phyloP scores from a whole-genome alignment of 2,329 filamentous ascomycete species.

The Neoscytalidium dimidiatum region DNA sequence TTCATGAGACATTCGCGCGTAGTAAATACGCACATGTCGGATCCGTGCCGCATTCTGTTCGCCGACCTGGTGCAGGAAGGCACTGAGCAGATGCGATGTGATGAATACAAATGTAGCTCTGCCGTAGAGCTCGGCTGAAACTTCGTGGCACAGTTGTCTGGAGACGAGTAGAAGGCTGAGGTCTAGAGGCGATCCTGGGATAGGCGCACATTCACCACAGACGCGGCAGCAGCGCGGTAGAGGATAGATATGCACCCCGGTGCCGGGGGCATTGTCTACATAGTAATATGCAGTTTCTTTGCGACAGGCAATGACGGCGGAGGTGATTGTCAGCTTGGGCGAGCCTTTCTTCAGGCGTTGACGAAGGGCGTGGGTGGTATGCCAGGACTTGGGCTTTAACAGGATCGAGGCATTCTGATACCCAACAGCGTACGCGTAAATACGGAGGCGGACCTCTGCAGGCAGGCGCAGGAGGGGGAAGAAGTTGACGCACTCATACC shows the following conservation, averaged over 20 bases:
- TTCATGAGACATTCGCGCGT: background rate
- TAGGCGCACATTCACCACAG: background rate
- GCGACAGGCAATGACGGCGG: background rate
- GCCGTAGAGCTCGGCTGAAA: background rate
- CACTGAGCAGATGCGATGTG: background rate
- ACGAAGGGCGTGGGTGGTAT: background rate
- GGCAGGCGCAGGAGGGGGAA: background rate
- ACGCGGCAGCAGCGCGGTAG: background rate
- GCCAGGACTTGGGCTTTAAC: background rate
- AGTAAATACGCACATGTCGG: background rate
- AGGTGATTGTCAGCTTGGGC: background rate
- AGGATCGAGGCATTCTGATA: conserved; percentile 19
- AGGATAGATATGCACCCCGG: background rate
- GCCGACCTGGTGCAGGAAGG: background rate
- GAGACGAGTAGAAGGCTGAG: background rate
- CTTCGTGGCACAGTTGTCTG: background rate
- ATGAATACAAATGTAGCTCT: background rate
- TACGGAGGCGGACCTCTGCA: conserved; percentile 15
- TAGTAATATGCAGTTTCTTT: background rate
- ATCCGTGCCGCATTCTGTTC: background rate
- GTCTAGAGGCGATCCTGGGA: background rate
- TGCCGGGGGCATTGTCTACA: background rate
- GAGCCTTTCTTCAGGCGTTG: background rate
- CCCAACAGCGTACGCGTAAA: conserved; percentile 18
- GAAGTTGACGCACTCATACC: no score